Conservation (phyloP, 2,329 filamentous ascomycete genomes). For the Exophiala xenobiotica region DNA sequence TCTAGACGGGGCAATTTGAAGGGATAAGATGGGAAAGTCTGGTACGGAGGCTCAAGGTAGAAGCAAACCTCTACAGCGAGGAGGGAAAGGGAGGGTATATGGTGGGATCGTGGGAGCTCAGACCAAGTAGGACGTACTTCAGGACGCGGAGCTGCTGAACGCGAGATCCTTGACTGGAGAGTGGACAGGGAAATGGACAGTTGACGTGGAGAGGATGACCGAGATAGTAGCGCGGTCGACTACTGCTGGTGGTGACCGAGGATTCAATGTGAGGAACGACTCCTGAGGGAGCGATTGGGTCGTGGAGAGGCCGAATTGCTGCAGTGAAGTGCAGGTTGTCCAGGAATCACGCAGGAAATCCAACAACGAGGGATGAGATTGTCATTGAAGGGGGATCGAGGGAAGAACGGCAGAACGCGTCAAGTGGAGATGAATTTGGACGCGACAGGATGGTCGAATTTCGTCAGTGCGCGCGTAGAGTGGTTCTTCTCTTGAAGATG, state of each 20-base stretch:
- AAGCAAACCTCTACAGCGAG: slow-evolving; percentile 5
- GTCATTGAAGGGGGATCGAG: not conserved
- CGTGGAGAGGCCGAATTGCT: slow-evolving; percentile 8
- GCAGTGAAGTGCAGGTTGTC: slow-evolving; percentile 20
- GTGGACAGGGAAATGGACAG: slow-evolving; percentile 3
- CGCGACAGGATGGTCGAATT: not conserved
- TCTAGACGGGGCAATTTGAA: not conserved
- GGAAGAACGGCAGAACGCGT: slow-evolving; percentile 1
- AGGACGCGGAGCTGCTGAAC: slow-evolving; percentile 18
- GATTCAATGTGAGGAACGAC: slow-evolving; percentile 7
- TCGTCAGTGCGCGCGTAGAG: not conserved
- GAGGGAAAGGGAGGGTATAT: slow-evolving; percentile 20
- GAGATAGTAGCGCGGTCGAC: slow-evolving; percentile 16
- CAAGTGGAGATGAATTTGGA: slow-evolving; percentile 2
- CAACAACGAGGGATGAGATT: not conserved
- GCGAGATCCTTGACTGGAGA: slow-evolving; percentile 12
- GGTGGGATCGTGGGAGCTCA: slow-evolving; percentile 11
- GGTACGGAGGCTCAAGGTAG: slow-evolving; percentile 9
- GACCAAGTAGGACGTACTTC: slow-evolving; percentile 15
- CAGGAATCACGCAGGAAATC: slow-evolving; percentile 1
- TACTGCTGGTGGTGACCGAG: slow-evolving; percentile 27
- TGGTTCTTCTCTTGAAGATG: not conserved
- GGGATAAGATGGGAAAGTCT: not conserved
- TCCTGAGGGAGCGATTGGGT: slow-evolving; percentile 27
- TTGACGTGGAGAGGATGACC: slow-evolving; percentile 9